phyloP scores from a whole-genome alignment of 148 eudicot genomes.

The Camellia japonica region DNA sequence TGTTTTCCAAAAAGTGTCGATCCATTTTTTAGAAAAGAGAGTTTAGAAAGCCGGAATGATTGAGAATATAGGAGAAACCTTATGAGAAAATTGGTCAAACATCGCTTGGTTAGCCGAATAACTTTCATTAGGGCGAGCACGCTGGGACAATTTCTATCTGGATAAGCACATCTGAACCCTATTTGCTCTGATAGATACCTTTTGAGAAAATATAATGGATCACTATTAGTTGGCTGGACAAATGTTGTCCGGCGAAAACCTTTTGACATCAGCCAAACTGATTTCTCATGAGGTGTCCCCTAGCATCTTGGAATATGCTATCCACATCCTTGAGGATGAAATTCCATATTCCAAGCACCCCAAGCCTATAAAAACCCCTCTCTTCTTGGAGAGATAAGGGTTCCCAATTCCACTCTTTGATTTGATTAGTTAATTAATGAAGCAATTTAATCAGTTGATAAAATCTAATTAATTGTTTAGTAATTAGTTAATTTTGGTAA shows the following conservation, averaged over 20 bases:
- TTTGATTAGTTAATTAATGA: background rate
- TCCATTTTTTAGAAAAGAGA: background rate
- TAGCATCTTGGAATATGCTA: too few relatives aligned
- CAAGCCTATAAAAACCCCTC: background rate
- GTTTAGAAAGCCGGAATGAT: background rate
- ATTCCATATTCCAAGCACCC: background rate
- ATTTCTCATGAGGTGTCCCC: background rate
- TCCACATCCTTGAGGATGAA: background rate
- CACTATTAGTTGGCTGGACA: background rate
- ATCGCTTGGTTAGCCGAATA: background rate
- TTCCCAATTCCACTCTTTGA: too few relatives aligned
- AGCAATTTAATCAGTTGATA: background rate
- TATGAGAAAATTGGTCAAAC: too few relatives aligned
- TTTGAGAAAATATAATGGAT: background rate
- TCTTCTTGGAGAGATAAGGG: background rate
- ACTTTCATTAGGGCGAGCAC: background rate
- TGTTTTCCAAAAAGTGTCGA: too few relatives aligned
- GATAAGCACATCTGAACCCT: background rate
- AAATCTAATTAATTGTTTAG: background rate
- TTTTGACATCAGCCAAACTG: too few relatives aligned
- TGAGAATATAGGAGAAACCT: background rate
- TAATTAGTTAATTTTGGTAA: background rate
- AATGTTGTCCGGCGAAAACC: background rate
- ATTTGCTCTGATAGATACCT: background rate
- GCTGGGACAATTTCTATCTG: background rate